These are phyloP conservation scores for Leccinum truebloodii DNA, from an alignment of 768 basidiomycete species.

Conservation along the genomic window DNA sequence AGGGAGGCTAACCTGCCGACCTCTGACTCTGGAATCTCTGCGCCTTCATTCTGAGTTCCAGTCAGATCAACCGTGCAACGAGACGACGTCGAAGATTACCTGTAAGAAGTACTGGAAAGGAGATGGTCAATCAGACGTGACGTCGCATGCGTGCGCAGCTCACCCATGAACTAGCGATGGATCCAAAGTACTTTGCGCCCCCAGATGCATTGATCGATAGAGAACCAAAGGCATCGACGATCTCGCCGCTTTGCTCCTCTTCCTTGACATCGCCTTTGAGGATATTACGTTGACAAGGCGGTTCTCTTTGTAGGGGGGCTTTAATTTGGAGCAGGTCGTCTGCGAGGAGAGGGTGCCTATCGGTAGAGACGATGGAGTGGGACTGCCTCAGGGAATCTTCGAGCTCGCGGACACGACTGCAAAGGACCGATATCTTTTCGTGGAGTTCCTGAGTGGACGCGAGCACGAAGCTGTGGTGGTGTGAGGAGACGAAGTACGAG, in stretches of 20 bases:
- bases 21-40: conserved; percentile 51
- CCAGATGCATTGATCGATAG: conserved; percentile 73
- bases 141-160: not conserved
- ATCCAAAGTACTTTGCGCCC: conserved; percentile 74
- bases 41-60: conserved; percentile 53
- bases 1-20: conserved; percentile 50
- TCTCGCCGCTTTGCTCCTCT: conserved; percentile 63
- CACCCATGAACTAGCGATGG: conserved; percentile 78
- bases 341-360: conserved; percentile 64
- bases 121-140: conserved; percentile 7
- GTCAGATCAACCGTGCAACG: conserved; percentile 12
- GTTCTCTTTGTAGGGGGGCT: conserved; percentile 72
- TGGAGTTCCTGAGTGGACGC: conserved; percentile 81
- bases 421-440: conserved; percentile 77
- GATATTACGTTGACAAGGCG: conserved; percentile 42
- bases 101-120: conserved; percentile 66
- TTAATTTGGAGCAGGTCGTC: conserved; percentile 78
- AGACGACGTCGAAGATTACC: conserved; percentile 37
- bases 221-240: conserved; percentile 80
- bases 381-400: conserved; percentile 68
- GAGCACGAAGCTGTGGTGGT: conserved; percentile 61
- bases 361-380: conserved; percentile 57
- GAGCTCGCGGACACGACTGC: conserved; percentile 71
- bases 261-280: conserved; percentile 48
- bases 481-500: not conserved